Conservation (phyloP, 2,329 filamentous ascomycete genomes). For the Neopestalotiopsis sp. region DNA sequence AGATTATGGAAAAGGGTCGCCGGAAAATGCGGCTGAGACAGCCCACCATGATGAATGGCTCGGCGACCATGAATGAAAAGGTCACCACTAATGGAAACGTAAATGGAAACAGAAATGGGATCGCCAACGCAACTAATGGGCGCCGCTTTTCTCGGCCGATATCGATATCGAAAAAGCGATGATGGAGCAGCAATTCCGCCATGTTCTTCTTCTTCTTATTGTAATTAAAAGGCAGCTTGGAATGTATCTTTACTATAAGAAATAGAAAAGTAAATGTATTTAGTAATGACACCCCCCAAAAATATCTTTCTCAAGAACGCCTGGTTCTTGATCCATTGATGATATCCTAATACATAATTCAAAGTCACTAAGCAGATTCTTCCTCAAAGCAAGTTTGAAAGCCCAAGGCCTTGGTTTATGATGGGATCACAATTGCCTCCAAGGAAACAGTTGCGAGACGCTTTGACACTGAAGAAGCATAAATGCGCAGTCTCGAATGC, state of each 20-base stretch:
- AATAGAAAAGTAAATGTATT: neutral
- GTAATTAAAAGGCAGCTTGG: neutral
- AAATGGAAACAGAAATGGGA: no score
- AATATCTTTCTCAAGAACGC: no score
- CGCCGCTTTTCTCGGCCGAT: neutral
- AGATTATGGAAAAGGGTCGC: neutral
- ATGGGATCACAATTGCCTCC: neutral
- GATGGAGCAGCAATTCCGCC: neutral
- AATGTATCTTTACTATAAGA: neutral
- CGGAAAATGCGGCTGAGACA: neutral
- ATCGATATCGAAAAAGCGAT: constrained; percentile 1
- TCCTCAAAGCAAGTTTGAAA: no score
- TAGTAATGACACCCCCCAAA: neutral
- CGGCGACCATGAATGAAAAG: neutral
- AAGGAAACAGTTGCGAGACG: neutral
- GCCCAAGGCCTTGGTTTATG: no score
- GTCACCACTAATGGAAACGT: neutral
- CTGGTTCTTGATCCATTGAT: no score
- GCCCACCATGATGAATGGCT: neutral
- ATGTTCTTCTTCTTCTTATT: neutral
- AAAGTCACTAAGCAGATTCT: no score
- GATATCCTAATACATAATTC: no score
- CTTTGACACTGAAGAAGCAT: neutral
- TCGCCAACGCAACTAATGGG: neutral
- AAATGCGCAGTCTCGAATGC: neutral